Conservation (phyloP, 345 rosid species). For the Raphanus sativus region DNA sequence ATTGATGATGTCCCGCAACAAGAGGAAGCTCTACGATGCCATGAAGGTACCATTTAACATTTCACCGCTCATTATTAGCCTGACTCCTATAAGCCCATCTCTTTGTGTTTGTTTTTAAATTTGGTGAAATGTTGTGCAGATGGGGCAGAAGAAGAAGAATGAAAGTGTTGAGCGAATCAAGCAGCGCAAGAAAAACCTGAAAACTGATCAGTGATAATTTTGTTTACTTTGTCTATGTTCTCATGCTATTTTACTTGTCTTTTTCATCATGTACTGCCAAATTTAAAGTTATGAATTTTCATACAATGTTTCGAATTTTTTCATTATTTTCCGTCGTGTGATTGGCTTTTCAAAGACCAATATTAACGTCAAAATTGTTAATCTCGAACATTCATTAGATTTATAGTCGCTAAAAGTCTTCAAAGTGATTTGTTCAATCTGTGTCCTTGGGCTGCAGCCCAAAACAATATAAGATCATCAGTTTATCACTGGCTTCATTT, state of each 20-base stretch:
- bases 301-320: neutral
- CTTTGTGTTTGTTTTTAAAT: neutral
- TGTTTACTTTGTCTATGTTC: neutral
- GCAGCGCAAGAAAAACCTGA: constrained; percentile 27
- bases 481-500: neutral
- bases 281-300: neutral
- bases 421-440: neutral
- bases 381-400: neutral
- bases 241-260: neutral
- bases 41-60: constrained; percentile 51
- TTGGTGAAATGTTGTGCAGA: constrained; percentile 27
- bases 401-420: no score
- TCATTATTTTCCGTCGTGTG: neutral
- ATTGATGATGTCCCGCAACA: constrained; percentile 59
- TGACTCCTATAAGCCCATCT: neutral
- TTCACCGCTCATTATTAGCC: neutral
- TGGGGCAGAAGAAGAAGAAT: constrained; percentile 7
- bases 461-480: neutral
- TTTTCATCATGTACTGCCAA: neutral
- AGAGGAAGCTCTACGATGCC: constrained; percentile 64
- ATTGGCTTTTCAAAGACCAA: neutral
- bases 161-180: constrained; percentile 22
- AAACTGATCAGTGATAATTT: constrained; percentile 6
- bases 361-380: neutral
- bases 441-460: neutral